Evolutionary conservation across 805 yeast genomes (phyloP).

Genomic region (Huiozyma naganishii): DNA sequence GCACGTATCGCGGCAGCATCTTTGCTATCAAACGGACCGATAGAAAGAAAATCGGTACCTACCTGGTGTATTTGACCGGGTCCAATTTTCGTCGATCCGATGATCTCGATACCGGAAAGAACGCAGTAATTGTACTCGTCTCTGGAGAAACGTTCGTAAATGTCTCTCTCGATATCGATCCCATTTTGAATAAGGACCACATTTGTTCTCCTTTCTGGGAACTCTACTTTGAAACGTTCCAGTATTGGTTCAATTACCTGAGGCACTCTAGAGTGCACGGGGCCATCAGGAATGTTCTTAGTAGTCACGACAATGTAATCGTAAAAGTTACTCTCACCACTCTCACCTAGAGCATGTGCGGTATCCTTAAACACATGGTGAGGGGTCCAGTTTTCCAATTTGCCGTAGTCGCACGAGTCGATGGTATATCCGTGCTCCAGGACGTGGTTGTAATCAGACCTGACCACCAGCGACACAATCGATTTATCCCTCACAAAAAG

Average conservation of each 20-base stretch:
- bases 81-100: conserved; percentile 45
- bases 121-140: conserved; percentile 23
- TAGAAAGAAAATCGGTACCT: conserved; percentile 38
- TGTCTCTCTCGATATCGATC: conserved; percentile 49
- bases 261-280: conserved; percentile 32
- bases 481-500: conserved; percentile 38
- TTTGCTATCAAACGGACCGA: conserved; percentile 41
- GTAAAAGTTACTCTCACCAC: conserved; percentile 20
- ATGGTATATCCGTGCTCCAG: conserved; percentile 44
- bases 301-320: conserved; percentile 57
- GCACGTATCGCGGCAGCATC: conserved; percentile 25
- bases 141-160: conserved; percentile 36
- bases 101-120: conserved; percentile 53
- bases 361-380: conserved; percentile 37
- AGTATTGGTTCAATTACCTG: conserved; percentile 43
- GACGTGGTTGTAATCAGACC: conserved; percentile 54
- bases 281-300: conserved; percentile 59
- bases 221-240: conserved; percentile 22
- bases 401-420: conserved; percentile 54
- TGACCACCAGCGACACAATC: conserved; percentile 48
- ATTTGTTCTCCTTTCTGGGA: conserved; percentile 27
- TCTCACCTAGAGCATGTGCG: conserved; percentile 37
- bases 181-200: conserved; percentile 59
- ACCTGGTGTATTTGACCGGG: conserved; percentile 39
- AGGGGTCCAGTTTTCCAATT: conserved; percentile 45